phyloP scores from a whole-genome alignment of 768 basidiomycete genomes.

The Phanerochaete carnosa region DNA sequence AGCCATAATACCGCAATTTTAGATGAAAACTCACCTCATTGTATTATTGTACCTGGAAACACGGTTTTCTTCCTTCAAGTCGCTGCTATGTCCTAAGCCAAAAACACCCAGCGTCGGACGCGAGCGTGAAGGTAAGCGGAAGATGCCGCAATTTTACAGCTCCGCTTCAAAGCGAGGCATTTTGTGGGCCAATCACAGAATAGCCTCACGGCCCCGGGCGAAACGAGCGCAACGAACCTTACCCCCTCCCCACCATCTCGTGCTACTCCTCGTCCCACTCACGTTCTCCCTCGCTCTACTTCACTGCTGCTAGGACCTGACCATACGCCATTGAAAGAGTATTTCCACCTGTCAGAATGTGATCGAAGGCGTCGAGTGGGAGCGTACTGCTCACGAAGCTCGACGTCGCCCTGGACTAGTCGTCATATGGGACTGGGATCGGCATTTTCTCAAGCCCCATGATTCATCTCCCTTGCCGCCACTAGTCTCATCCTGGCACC shows the following conservation, averaged over 20 bases:
- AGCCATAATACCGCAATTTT: no score
- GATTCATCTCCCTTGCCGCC: not conserved
- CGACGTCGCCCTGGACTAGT: slow-evolving; percentile 8
- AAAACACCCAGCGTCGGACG: no score
- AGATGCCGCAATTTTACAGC: not conserved
- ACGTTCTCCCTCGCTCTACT: not conserved
- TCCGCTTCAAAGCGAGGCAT: slow-evolving; percentile 10
- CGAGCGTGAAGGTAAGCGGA: not conserved
- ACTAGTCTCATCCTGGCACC: not conserved
- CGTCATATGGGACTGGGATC: not conserved
- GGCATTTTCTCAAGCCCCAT: no score
- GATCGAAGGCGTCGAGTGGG: slow-evolving; percentile 17
- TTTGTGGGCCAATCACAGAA: slow-evolving; percentile 14
- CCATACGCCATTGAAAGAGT: no score
- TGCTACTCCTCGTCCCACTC: not conserved
- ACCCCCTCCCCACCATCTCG: not conserved
- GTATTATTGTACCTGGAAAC: no score
- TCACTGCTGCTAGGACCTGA: no score
- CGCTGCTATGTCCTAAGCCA: no score
- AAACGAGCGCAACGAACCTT: slow-evolving; percentile 2
- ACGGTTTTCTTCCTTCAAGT: no score
- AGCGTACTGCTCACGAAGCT: slow-evolving; percentile 28
- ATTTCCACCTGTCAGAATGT: not conserved
- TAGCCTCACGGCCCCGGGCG: slow-evolving; percentile 5
- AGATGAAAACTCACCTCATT: no score